Evolutionary conservation across 257 asterid genomes (phyloP), one percentile per base, ranked within the genome.

Genomic region (Primulina tabacum): DNA sequence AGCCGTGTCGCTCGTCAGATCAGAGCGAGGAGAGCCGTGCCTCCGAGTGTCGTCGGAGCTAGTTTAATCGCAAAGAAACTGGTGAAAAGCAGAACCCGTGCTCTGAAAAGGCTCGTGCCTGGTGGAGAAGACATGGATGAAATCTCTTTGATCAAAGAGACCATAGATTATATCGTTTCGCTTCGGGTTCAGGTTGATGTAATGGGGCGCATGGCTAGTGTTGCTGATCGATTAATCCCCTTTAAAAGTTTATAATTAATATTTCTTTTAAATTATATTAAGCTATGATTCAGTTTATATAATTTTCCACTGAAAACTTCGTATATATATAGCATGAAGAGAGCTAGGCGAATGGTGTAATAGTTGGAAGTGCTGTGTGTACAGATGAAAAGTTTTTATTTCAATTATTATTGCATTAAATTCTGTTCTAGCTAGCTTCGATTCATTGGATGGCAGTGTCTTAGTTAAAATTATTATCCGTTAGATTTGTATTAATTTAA

Each of bases 101-200:
- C 84, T 83, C 95, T 92, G 60, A 85, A 85, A 76, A 80, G 81
- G 34, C 92, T 92, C 70, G 87, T 92, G 4, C 98, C 98, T 9
- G 96, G 98, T 0, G 97, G 96, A 40, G 75, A 83, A 73, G 67
- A 38, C 28, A 81, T 92, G 90, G 92, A 89, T 80, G 88, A 76
- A 8, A 37, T 79, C 28, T 76, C 72, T 12, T 74, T 92, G 81
- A 86, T 92, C 16, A 86, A 75, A 57, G 98, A 92, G 88, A 89
- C 98, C 87, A 90, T 92, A 88, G 98, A 92, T 84, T 92, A 92
- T 29, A 81, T 89, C 4, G 67, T 82, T 47, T 86, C 95, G 14
- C 81, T 92, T 29, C 80, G 80, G 8, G 85, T 89, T 70, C 96
- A 92, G 60, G 95, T 92, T 12, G 92, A 92, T 72, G 96, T 92